These are phyloP conservation scores for Penstemon eatonii DNA, from an alignment of 257 asterid species.

Conservation along the genomic window DNA sequence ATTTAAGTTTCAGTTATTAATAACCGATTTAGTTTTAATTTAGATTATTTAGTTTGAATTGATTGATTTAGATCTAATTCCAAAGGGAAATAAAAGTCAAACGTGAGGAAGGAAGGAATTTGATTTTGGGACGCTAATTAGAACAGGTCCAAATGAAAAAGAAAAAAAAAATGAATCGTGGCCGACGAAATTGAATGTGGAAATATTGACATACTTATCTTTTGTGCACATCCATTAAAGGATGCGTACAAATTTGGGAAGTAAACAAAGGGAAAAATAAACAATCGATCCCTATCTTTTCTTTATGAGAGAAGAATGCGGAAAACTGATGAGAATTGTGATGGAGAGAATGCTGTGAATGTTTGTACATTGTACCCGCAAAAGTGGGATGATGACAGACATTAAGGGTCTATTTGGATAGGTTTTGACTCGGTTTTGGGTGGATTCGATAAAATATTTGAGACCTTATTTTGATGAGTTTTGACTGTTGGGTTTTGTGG, in stretches of 20 bases:
- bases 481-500: too few relatives aligned
- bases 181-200: conserved; percentile 29
- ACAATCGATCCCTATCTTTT: too few relatives aligned
- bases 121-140: neutral
- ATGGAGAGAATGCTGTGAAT: conserved; percentile 26
- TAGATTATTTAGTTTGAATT: too few relatives aligned
- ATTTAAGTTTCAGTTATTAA: neutral
- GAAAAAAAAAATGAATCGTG: conserved; percentile 15
- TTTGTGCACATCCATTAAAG: too few relatives aligned
- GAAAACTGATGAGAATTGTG: neutral
- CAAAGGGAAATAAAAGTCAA: conserved; percentile 1
- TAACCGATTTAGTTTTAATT: too few relatives aligned
- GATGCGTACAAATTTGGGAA: too few relatives aligned
- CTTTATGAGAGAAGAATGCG: too few relatives aligned
- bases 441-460: too few relatives aligned
- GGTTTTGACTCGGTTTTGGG: too few relatives aligned
- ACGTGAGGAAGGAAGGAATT: conserved; percentile 13
- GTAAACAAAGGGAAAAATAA: too few relatives aligned
- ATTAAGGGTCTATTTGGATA: neutral
- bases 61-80: conserved; percentile 3
- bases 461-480: too few relatives aligned
- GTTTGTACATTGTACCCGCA: conserved; percentile 25
- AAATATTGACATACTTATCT: neutral
- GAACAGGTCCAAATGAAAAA: conserved; percentile 17
- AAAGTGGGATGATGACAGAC: conserved; percentile 6